phyloP scores from a whole-genome alignment of 352 stramenopile species.

The Globisporangium abappressorium region DNA sequence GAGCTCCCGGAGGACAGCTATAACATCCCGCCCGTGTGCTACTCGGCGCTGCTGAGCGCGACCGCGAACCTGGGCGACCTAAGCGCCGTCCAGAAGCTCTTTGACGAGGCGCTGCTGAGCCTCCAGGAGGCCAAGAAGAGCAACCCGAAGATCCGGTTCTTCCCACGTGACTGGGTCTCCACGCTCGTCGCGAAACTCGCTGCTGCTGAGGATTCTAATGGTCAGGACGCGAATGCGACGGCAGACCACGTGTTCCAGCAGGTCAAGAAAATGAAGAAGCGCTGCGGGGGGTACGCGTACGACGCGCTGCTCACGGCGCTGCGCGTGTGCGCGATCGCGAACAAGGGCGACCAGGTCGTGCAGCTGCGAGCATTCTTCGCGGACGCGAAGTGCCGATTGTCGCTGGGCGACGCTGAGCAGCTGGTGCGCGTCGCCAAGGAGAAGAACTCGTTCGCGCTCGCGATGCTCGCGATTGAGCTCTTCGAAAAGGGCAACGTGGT shows the following conservation, averaged over 20 bases:
- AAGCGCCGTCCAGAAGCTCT: conserved; percentile 22
- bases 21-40: conserved; percentile 20
- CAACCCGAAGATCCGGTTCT: conserved; percentile 12
- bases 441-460: conserved; percentile 15
- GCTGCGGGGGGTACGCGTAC: conserved; percentile 28
- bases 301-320: conserved; percentile 26
- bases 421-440: conserved; percentile 24
- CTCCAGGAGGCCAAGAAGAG: conserved; percentile 2
- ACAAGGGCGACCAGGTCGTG: conserved; percentile 11
- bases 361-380: conserved; percentile 18
- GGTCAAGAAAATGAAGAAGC: conserved; percentile 21
- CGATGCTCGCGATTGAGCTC: conserved; percentile 23
- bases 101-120: conserved; percentile 22
- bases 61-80: conserved; percentile 13
- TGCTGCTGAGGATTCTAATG: neutral
- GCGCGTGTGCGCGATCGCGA: conserved; percentile 10
- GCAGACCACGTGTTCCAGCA: conserved; percentile 14
- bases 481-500: conserved; percentile 21
- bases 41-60: conserved; percentile 21
- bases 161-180: conserved; percentile 28
- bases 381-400: conserved; percentile 22
- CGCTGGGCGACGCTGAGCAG: conserved; percentile 21
- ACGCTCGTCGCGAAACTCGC: conserved; percentile 22
- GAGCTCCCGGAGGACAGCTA: conserved; percentile 19
- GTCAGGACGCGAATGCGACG: conserved; percentile 2